Percentiles rank a stretch among this genome's conserved stretches.
Conservation (phyloP, 2,329 filamentous ascomycete species). For the Corinectria fuckeliana region DNA sequence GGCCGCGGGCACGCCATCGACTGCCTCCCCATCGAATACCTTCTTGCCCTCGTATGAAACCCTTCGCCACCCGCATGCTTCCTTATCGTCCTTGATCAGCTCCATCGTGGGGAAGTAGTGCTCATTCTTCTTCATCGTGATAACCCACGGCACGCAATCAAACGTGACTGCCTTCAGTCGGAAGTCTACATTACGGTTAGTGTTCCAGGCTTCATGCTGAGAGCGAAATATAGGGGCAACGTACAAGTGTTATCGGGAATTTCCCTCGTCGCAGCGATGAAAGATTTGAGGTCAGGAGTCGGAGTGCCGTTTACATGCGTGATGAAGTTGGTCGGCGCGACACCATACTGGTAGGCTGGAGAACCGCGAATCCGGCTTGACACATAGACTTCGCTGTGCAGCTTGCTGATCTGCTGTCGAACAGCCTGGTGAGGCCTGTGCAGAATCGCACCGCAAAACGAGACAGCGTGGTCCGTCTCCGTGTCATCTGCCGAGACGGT, state of each 20-base stretch:
- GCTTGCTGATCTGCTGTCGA: slow-evolving; percentile 93
- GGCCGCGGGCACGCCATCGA: slow-evolving; percentile 53
- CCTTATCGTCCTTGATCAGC: slow-evolving; percentile 68
- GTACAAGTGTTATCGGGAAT: slow-evolving; percentile 94
- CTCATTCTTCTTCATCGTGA: slow-evolving; percentile 99
- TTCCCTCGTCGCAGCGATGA: slow-evolving; percentile 80
- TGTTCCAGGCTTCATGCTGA: neutral
- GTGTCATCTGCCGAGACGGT: slow-evolving; percentile 90
- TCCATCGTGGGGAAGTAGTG: slow-evolving; percentile 85
- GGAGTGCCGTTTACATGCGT: slow-evolving; percentile 91
- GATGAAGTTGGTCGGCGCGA: slow-evolving; percentile 97
- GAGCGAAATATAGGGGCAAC: slow-evolving; percentile 37
- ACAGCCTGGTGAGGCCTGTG: slow-evolving; percentile 96
- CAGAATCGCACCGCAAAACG: slow-evolving; percentile 93
- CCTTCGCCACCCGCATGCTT: slow-evolving; percentile 67
- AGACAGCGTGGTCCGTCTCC: slow-evolving; percentile 89
- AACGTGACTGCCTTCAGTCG: slow-evolving; percentile 97
- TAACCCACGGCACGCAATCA: slow-evolving; percentile 98
- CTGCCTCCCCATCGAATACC: slow-evolving; percentile 60
- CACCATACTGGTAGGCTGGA: slow-evolving; percentile 85
- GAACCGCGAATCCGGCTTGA: slow-evolving; percentile 84
- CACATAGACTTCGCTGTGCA: slow-evolving; percentile 96
- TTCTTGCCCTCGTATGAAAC: slow-evolving; percentile 66
- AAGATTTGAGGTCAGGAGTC: slow-evolving; percentile 81
- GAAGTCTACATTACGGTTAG: slow-evolving; percentile 71